Percentiles rank a stretch among this genome's conserved stretches.
phyloP scores from a whole-genome alignment of 2,329 filamentous ascomycete genomes.

The Fusarium guadeloupense region DNA sequence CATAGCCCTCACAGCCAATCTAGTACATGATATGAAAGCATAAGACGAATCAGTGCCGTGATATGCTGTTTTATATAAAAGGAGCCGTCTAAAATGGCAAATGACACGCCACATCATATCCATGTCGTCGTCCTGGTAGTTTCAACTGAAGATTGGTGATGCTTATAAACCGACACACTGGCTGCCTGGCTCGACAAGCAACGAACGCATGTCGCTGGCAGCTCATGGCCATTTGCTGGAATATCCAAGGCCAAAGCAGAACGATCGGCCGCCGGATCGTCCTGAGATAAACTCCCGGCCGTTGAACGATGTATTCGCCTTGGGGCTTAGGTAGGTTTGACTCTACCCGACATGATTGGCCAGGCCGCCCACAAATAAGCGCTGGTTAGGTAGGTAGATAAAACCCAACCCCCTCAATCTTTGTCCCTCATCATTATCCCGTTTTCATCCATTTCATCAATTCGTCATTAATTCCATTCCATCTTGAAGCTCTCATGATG shows the following conservation, averaged over 20 bases:
- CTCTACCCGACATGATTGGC: constrained; percentile 15
- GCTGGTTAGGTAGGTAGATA: constrained; percentile 18
- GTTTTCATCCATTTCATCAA: neutral
- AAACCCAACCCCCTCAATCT: constrained; percentile 12
- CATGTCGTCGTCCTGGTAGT: neutral
- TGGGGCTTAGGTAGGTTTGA: neutral
- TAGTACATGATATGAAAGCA: neutral
- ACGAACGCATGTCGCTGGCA: constrained; percentile 2
- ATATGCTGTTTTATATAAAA: neutral
- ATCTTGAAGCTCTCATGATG: neutral
- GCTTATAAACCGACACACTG: neutral
- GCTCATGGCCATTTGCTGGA: neutral
- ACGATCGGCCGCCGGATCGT: constrained; percentile 4
- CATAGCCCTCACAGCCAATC: neutral
- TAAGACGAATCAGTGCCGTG: neutral
- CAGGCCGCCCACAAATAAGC: constrained; percentile 5
- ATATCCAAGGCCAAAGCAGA: neutral
- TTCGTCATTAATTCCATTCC: neutral
- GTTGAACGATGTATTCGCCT: neutral
- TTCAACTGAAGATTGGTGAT: neutral
- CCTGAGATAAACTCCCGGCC: neutral
- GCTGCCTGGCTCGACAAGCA: neutral
- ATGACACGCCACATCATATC: neutral
- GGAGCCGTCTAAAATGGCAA: neutral
- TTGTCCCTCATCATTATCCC: too few relatives aligned